These are phyloP conservation scores for Aspergillus coremiiformis DNA, from an alignment of 495 filamentous ascomycete genomes.

Conservation along the genomic window DNA sequence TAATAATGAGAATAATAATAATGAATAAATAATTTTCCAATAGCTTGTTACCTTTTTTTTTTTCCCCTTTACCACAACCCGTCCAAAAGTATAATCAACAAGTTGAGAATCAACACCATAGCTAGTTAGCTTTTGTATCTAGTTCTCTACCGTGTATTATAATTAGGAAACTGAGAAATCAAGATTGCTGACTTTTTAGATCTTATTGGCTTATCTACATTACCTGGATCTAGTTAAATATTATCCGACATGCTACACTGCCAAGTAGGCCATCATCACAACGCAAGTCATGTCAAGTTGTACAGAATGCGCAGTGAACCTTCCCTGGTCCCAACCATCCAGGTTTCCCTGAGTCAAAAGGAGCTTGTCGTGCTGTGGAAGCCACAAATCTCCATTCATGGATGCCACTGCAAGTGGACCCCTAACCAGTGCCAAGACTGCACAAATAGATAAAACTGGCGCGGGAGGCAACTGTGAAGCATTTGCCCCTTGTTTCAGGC, in stretches of 20 bases:
- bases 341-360: neutral
- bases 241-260: neutral
- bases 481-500: conserved; percentile 22
- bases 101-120: neutral
- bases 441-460: conserved; percentile 21
- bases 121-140: no score
- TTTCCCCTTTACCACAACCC: no score
- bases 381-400: neutral
- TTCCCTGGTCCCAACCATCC: neutral
- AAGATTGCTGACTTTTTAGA: neutral
- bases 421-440: conserved; percentile 19
- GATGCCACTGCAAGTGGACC: conserved; percentile 7
- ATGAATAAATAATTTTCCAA: no score
- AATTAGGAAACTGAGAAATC: neutral
- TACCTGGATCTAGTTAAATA: neutral
- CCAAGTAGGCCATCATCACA: neutral
- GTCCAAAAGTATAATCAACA: no score
- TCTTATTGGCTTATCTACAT: neutral
- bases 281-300: neutral
- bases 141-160: neutral
- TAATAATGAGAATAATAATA: no score
- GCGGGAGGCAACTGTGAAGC: conserved; percentile 22
- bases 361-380: neutral
- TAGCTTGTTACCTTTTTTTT: no score
- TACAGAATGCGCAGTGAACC: neutral